Evolutionary conservation across 257 asterid genomes (phyloP).

Genomic region (Anisodus tanguticus): DNA sequence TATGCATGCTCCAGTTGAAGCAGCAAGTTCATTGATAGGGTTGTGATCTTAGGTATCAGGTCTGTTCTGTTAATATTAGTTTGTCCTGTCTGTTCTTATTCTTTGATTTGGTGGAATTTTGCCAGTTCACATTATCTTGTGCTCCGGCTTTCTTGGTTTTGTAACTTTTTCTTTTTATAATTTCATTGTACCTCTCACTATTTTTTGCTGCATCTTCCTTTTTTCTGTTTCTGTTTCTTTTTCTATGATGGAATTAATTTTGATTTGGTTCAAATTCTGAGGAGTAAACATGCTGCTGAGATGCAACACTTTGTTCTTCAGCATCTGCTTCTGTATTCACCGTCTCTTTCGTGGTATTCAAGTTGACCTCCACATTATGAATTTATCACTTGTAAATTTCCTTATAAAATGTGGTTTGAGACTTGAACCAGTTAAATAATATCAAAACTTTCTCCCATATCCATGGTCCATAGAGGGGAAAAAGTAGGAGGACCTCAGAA

Average conservation of each 20-base stretch:
- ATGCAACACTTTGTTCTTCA: slow-evolving; percentile 10
- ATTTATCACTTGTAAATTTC: not conserved
- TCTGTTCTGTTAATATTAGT: not conserved
- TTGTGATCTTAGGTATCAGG: not conserved
- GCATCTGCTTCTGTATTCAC: not conserved
- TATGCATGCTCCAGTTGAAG: slow-evolving; percentile 9
- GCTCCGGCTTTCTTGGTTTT: slow-evolving; percentile 25
- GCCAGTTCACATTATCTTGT: slow-evolving; percentile 10
- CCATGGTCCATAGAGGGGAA: not conserved
- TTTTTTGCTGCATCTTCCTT: not conserved
- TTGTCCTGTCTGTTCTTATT: slow-evolving; percentile 23
- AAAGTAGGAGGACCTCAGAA: not conserved
- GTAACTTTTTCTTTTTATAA: not conserved
- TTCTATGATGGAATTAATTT: not conserved
- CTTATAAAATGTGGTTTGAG: not conserved
- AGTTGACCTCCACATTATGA: not conserved
- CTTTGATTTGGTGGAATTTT: slow-evolving; percentile 23
- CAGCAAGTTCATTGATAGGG: slow-evolving; percentile 20
- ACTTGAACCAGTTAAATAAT: not conserved
- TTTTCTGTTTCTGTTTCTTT: not conserved
- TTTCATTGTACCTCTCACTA: not conserved
- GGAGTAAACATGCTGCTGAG: not conserved
- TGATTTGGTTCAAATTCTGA: slow-evolving; percentile 15
- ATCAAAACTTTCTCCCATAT: not conserved
- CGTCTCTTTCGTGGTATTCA: not conserved